A percentile compares a stretch with the other conserved stretches of the same genome.
Conservation (phyloP, 257 asterid species). For the Solanum corneliomulleri region DNA sequence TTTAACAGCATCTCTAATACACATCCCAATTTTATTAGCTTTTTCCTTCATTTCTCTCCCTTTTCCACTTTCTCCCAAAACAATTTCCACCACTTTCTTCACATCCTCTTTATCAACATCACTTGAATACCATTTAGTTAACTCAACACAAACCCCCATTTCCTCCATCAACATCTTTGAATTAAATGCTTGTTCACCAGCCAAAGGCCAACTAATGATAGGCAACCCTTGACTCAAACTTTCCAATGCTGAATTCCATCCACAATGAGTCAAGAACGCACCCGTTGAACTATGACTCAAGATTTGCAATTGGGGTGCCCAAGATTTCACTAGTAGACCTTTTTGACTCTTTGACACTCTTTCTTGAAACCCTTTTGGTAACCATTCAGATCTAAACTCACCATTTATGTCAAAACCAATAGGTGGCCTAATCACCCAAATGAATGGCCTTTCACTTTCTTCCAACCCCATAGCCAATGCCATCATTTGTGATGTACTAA, state of each 20-base stretch:
- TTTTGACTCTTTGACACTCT: slow-evolving; percentile 9
- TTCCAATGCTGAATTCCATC: slow-evolving; percentile 86
- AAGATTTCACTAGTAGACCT: slow-evolving; percentile 57
- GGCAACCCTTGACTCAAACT: slow-evolving; percentile 89
- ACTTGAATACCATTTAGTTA: slow-evolving; percentile 37
- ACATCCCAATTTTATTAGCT: slow-evolving; percentile 38
- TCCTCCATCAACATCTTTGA: slow-evolving; percentile 78
- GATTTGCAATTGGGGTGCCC: slow-evolving; percentile 96
- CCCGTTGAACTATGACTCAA: slow-evolving; percentile 58
- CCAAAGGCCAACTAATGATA: slow-evolving; percentile 89
- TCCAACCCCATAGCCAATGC: slow-evolving; percentile 68
- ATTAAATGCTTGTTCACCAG: slow-evolving; percentile 83
- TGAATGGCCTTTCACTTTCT: slow-evolving; percentile 44
- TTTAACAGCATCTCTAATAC: slow-evolving; percentile 39
- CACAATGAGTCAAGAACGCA: slow-evolving; percentile 82
- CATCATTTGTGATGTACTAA: slow-evolving; percentile 72
- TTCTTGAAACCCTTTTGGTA: slow-evolving; percentile 51
- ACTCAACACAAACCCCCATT: slow-evolving; percentile 59
- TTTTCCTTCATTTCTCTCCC: slow-evolving; percentile 53
- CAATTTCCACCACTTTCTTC: slow-evolving; percentile 39
- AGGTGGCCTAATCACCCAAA: slow-evolving; percentile 84
- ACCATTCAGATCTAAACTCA: slow-evolving; percentile 61
- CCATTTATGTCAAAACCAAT: slow-evolving; percentile 33
- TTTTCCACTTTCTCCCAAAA: slow-evolving; percentile 35
- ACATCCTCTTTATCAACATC: slow-evolving; percentile 41